A percentile compares a stretch with the other conserved stretches of the same genome.
Evolutionary conservation across 768 basidiomycete genomes (phyloP).

Genomic region (Neoboletus brunneissimus): DNA sequence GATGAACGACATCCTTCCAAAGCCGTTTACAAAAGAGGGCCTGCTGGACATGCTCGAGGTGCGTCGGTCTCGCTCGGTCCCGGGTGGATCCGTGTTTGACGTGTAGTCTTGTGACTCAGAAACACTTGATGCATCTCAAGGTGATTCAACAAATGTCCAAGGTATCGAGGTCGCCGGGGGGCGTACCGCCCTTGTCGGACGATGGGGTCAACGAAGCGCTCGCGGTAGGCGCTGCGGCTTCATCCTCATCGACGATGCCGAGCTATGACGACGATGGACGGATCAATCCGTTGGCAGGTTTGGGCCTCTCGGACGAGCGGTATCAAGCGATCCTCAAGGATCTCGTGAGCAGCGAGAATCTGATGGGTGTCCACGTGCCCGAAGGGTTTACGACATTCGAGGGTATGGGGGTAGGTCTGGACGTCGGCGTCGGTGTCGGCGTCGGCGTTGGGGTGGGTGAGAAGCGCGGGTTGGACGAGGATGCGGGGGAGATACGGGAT

Average conservation of each 20-base stretch:
- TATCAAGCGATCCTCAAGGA: conserved; percentile 77
- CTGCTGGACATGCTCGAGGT: conserved; percentile 92
- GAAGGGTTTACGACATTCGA: conserved; percentile 25
- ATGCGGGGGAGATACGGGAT: conserved; percentile 39
- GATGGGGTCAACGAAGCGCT: conserved; percentile 54
- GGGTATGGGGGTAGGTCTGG: conserved; percentile 12
- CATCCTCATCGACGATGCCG: conserved; percentile 28
- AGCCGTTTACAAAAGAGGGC: conserved; percentile 95
- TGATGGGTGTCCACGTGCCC: conserved; percentile 42
- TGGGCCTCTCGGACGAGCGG: conserved; percentile 88
- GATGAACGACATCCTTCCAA: conserved; percentile 96
- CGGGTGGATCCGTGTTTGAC: not conserved
- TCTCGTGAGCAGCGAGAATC: conserved; percentile 62
- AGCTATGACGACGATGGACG: conserved; percentile 43
- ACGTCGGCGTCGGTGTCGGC: conserved; percentile 20
- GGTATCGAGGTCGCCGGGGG: conserved; percentile 58
- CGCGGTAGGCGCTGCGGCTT: conserved; percentile 35
- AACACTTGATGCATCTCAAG: conserved; percentile 86
- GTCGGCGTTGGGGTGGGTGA: conserved; percentile 30
- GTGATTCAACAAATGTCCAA: conserved; percentile 75
- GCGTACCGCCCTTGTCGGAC: conserved; percentile 60
- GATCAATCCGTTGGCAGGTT: conserved; percentile 81
- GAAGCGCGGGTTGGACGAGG: conserved; percentile 39
- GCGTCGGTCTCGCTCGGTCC: not conserved
- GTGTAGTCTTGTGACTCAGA: conserved; percentile 38